Conservation (phyloP, 2,329 filamentous ascomycete species). For the Myriosclerotinia duriaeana region DNA sequence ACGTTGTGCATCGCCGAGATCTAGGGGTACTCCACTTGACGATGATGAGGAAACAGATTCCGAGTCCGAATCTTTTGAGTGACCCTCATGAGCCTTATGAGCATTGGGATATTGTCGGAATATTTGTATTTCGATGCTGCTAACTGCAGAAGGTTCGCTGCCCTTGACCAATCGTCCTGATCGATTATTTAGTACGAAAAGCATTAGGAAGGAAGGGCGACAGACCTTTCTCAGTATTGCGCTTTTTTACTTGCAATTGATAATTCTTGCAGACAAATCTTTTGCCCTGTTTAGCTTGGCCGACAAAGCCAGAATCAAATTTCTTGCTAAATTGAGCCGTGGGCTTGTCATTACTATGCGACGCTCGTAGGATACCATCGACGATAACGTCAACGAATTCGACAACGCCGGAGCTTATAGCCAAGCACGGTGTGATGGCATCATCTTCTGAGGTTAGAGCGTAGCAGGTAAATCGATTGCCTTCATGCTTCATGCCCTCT, state of each 20-base stretch:
- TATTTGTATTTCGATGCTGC: constrained; percentile 24
- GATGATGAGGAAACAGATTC: neutral
- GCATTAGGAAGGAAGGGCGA: neutral
- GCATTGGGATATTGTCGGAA: constrained; percentile 19
- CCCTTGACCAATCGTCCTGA: constrained; percentile 14
- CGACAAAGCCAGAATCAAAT: neutral
- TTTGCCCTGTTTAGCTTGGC: constrained; percentile 5
- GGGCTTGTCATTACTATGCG: constrained; percentile 13
- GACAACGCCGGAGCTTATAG: constrained; percentile 17
- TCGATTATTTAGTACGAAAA: neutral
- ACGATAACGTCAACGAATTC: constrained; percentile 35
- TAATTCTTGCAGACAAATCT: constrained; percentile 1
- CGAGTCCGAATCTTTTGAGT: neutral
- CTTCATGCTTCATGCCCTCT: constrained; percentile 16
- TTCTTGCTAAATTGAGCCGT: neutral
- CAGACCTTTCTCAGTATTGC: constrained; percentile 25
- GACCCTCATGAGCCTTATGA: neutral
- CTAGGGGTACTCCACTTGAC: neutral
- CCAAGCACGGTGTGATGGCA: constrained; percentile 22
- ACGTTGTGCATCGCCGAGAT: constrained; percentile 15
- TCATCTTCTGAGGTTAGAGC: constrained; percentile 29
- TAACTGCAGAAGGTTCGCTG: constrained; percentile 15
- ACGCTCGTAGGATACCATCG: constrained; percentile 37
- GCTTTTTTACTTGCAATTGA: constrained; percentile 27
- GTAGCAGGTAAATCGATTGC: constrained; percentile 28